phyloP scores from a whole-genome alignment of 139 green algal species.

The Closterium sp. region DNA sequence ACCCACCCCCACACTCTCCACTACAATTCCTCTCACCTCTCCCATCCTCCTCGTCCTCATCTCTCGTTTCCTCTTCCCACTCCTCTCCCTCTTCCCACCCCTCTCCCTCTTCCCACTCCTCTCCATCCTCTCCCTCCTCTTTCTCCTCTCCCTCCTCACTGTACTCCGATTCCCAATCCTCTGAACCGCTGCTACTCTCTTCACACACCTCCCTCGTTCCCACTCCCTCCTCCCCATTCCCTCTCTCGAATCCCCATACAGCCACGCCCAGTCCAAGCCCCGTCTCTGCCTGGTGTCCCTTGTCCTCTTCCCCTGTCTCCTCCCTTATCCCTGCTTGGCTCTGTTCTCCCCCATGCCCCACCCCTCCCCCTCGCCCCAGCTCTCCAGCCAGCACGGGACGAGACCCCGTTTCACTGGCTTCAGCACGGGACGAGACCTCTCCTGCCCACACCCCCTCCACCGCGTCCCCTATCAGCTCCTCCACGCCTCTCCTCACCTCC shows the following conservation, averaged over 20 bases:
- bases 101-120: neutral
- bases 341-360: neutral
- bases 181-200: neutral
- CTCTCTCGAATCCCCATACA: neutral
- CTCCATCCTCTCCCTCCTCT: neutral
- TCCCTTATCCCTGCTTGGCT: too few species aligned
- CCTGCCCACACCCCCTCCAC: neutral
- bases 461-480: neutral
- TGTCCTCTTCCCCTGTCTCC: neutral
- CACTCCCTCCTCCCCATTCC: neutral
- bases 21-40: neutral
- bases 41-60: neutral
- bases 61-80: neutral
- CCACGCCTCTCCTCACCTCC: neutral
- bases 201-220: neutral
- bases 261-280: neutral
- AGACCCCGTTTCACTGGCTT: too few species aligned
- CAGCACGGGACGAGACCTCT: too few species aligned
- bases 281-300: too few species aligned
- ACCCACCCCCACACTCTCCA: neutral
- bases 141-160: neutral
- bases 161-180: neutral
- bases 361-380: neutral
- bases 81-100: neutral
- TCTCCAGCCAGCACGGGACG: too few species aligned